Evolutionary conservation across 495 filamentous ascomycete species (phyloP), one percentile per base, ranked within the genome.

Genomic region (Talaromyces liani): DNA sequence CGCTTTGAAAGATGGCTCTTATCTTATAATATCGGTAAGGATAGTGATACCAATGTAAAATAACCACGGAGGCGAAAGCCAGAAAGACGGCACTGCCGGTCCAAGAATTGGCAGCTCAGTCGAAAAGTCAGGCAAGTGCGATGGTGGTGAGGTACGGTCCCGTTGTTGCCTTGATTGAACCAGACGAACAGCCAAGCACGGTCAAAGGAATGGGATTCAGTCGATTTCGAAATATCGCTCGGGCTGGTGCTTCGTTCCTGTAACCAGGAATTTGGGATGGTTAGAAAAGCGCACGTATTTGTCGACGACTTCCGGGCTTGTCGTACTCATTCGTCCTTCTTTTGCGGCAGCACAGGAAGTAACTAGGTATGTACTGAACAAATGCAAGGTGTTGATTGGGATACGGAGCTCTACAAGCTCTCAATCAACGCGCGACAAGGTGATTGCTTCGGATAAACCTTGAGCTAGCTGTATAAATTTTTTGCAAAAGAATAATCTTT

Each of bases 271-370:
- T 24, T 55, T 55, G 51, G 51, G 51, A 55, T 55, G 51, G 51
- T n/a, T 29, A 55, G 25, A 55, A 55, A 24, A 25, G 51, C 20
- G 51, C 51, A 27, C 25, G 45, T 49, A 49, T 49, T 20, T 9
- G 20, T 49, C n/a, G 45, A 49, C 45, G 18, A 49, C 18, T 20
- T 27, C 8, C 51, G 18, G 25, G 9, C 51, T 55, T 55, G 51
- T 49, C 45, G 45, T 49, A 49, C 51, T 55, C 51, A 29, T 55
- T 55, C 51, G 51, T 55, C 51, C 51, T 54, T 54, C 20, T 29
- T 20, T 16, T 14, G 51, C 22, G 9, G 51, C 51, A 29, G 51
- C 22, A 29, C 51, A 55, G 33, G 51, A 55, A 25, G 51, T 14
- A n/a, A 14, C 12, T 24, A 20, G 45, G 39, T n/a, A n/a, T 45